Conservation (phyloP, 306 rosid species). For the Glycyrrhiza uralensis region DNA sequence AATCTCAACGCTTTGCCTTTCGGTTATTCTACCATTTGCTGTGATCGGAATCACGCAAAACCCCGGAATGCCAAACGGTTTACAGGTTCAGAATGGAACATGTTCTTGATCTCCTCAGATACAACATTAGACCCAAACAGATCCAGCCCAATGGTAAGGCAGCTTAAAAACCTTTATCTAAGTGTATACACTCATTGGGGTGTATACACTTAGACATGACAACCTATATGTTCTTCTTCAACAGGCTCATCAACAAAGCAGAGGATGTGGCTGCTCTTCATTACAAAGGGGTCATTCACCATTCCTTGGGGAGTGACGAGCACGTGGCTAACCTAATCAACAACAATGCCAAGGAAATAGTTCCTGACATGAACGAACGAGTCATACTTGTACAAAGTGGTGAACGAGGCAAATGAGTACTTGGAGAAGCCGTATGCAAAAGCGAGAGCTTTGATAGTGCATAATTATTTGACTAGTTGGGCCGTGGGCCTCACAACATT, state of each 20-base stretch:
- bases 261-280: slow-evolving; percentile 38
- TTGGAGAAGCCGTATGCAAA: background rate
- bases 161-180: too few relatives aligned
- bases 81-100: background rate
- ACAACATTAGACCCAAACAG: slow-evolving; percentile 10
- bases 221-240: slow-evolving; percentile 48
- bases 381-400: slow-evolving; percentile 37
- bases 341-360: slow-evolving; percentile 34
- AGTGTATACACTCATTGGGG: too few relatives aligned
- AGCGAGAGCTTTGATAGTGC: slow-evolving; percentile 28
- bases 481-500: slow-evolving; percentile 39
- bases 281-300: slow-evolving; percentile 36
- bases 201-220: slow-evolving; percentile 40
- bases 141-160: too few relatives aligned
- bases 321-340: slow-evolving; percentile 38
- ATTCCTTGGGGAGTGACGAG: slow-evolving; percentile 37
- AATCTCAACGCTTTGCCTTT: slow-evolving; percentile 25
- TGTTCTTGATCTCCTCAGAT: slow-evolving; percentile 40
- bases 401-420: slow-evolving; percentile 27
- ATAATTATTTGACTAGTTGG: slow-evolving; percentile 43
- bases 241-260: slow-evolving; percentile 38
- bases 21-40: slow-evolving; percentile 36
- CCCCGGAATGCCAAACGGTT: background rate
- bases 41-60: background rate
- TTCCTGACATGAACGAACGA: slow-evolving; percentile 7